Base-by-base conservation (phyloP, 2,329 filamentous ascomycete genomes). In the Chrysoporthe deuterocubensis region DNA sequence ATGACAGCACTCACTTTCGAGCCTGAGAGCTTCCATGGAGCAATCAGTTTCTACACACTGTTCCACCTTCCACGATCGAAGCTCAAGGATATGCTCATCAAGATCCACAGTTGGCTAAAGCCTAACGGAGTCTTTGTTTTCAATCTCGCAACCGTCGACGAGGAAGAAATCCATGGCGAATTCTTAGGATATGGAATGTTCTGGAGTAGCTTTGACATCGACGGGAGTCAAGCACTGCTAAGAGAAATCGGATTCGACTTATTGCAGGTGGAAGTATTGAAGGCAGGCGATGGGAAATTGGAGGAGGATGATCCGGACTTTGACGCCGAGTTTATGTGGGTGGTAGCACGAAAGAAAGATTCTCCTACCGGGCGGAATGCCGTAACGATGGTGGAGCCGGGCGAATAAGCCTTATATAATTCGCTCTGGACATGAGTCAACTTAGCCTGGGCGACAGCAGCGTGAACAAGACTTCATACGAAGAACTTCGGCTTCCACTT, bases 121-220 rank as follows among this genome's bases (percentile, higher is more conserved):
- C 48, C 48, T 52, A 32, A 32, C 1, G 48, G 48, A 52, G 48
- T 52, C 9, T 52, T 52, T 52, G 48, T 32, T 52, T 52, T 52
- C 48, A 52, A 52, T 26, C 26, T 52, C 48, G 48, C 48, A 8
- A 52, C 48, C 26, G 21, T 52, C 48, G 48, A 52, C 48, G 48
- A 52, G 48, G 48, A 52, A 32, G 48, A 52, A 52, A 52, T 52
- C 48, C 48, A 52, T 52, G 48, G 48, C 48, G 48, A 52, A 32
- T 52, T 52, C 48, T 52, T 52, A n/a, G 48, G 48, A 52, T 52
- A 52, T 52, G 48, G 48, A 52, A 52, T 52, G 48, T 52, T 52
- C 48, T 52, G 48, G 48, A 52, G 48, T 52, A 52, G 48, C 48
- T 52, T 52, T 32, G 48, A 52, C 48, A 6, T 52, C 18, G 48